Conservation (phyloP, 2,329 filamentous ascomycete species). For the Stachybotrys elegans region DNA sequence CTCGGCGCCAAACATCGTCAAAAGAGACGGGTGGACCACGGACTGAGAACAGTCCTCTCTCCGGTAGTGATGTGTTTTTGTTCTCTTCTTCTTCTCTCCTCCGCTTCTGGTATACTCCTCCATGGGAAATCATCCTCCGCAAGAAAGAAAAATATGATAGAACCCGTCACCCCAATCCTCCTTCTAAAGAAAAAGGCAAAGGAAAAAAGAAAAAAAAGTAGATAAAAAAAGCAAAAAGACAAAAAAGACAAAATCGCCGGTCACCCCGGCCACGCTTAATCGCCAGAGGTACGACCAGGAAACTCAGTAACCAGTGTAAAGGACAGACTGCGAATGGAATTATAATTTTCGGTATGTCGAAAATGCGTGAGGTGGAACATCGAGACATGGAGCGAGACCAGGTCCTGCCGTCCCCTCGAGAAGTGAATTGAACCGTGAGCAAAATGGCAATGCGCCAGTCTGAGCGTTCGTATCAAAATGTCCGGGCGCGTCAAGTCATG, state of each 20-base stretch:
- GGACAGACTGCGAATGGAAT: slow-evolving; percentile 35
- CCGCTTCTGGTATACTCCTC: background rate
- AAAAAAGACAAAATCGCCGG: background rate
- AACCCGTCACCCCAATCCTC: no score
- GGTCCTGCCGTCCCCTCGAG: no score
- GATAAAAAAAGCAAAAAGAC: background rate
- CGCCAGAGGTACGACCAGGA: no score
- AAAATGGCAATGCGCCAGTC: slow-evolving; percentile 27
- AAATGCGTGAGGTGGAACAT: no score
- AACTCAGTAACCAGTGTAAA: slow-evolving; percentile 26
- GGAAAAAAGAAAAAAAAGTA: background rate
- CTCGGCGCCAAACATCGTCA: no score
- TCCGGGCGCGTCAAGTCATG: slow-evolving; percentile 33
- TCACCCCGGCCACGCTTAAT: background rate
- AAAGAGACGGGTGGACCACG: background rate
- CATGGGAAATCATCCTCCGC: no score
- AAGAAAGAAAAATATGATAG: no score
- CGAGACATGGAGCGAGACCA: no score
- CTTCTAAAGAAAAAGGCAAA: background rate
- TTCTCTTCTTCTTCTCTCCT: background rate
- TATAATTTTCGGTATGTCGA: slow-evolving; percentile 26
- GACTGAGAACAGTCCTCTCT: no score
- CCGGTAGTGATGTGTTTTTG: no score
- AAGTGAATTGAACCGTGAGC: slow-evolving; percentile 17
- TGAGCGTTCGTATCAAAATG: slow-evolving; percentile 31